Percentiles rank a stretch among this genome's conserved stretches.
These are phyloP conservation scores for Tremellales sp. DNA, from an alignment of 1,284 basidiomycete genomes.

Conservation along the genomic window DNA sequence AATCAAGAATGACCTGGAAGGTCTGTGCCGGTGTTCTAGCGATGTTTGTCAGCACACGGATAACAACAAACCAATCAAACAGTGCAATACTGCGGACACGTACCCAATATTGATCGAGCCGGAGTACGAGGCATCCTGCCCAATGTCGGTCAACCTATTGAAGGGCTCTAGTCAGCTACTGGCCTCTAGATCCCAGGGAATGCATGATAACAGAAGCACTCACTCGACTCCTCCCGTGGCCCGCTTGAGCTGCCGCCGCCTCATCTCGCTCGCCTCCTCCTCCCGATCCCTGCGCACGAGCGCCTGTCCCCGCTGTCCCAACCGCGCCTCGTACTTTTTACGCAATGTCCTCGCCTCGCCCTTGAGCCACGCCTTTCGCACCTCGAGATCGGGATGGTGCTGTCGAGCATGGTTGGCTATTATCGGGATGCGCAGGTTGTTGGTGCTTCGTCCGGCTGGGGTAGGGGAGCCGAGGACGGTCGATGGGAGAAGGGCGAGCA, in stretches of 20 bases:
- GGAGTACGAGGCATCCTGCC: slow-evolving; percentile 43
- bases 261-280: slow-evolving; percentile 13
- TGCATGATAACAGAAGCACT: slow-evolving; percentile 3
- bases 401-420: slow-evolving; percentile 20
- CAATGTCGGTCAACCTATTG: slow-evolving; percentile 32
- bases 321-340: slow-evolving; percentile 30
- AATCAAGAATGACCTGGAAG: slow-evolving; percentile 53
- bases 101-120: slow-evolving; percentile 37
- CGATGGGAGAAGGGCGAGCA: too few relatives aligned
- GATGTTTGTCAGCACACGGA: slow-evolving; percentile 33
- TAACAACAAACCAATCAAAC: not conserved
- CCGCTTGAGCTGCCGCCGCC: slow-evolving; percentile 6
- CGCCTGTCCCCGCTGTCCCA: slow-evolving; percentile 24
- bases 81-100: slow-evolving; percentile 3
- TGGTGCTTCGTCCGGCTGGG: too few relatives aligned
- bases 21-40: slow-evolving; percentile 49
- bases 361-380: slow-evolving; percentile 31
- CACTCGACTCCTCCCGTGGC: slow-evolving; percentile 15
- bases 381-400: slow-evolving; percentile 26
- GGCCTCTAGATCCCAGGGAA: not conserved
- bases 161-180: not conserved
- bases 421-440: too few relatives aligned
- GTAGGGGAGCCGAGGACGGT: too few relatives aligned
- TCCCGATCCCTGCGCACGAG: slow-evolving; percentile 19
- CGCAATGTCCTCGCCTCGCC: slow-evolving; percentile 29